Evolutionary conservation across 208 protist species (phyloP).

Genomic region (Herpetomonas samuelpessoai): DNA sequence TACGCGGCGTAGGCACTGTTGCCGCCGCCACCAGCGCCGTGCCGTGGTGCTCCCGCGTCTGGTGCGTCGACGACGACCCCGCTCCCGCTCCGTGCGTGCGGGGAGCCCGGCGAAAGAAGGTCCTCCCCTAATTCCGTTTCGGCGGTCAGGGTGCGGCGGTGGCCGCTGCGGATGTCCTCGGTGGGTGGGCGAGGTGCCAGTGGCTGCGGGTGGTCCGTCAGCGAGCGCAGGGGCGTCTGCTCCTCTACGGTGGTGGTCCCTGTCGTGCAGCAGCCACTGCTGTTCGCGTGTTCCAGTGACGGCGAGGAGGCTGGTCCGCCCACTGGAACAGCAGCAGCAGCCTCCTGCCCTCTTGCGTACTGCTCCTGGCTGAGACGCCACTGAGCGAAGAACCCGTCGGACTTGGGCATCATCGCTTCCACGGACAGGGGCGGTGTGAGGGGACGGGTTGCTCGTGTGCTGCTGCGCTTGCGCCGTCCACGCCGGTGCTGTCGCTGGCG

Average conservation of each 20-base stretch:
- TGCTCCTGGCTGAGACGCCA: not conserved
- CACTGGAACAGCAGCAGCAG: no score
- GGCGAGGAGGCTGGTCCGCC: not conserved
- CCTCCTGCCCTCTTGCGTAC: no score
- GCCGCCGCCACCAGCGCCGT: no score
- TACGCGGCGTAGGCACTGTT: no score
- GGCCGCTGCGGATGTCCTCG: not conserved
- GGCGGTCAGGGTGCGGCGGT: not conserved
- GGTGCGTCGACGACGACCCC: no score
- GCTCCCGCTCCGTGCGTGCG: no score
- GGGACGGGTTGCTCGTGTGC: no score
- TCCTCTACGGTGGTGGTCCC: not conserved
- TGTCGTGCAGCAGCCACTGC: not conserved
- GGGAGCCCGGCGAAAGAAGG: no score
- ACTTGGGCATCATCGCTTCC: not conserved
- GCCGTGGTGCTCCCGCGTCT: no score
- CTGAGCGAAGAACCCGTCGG: not conserved
- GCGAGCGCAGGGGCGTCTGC: not conserved
- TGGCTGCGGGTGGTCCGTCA: not conserved
- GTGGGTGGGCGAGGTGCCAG: no score
- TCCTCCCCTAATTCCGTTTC: not conserved
- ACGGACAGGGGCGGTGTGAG: not conserved
- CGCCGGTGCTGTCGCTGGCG: no score
- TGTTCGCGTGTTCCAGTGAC: not conserved
- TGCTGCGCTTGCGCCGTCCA: no score